phyloP scores from a whole-genome alignment of 2,329 filamentous ascomycete species.

The Penicillium decumbens region DNA sequence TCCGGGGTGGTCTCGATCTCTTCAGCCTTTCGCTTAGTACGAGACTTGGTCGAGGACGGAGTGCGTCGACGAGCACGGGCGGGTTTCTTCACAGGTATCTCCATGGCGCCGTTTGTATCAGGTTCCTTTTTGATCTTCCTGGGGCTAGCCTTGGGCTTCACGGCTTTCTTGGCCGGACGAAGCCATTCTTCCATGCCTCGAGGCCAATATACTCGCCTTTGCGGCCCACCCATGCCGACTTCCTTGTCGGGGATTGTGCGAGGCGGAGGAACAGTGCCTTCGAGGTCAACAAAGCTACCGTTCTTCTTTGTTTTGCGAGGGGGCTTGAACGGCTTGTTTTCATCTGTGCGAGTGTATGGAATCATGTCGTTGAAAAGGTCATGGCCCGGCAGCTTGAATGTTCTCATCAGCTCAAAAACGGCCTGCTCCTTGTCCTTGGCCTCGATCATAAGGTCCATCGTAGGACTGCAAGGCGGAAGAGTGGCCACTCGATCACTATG shows the following conservation, averaged over 20 bases:
- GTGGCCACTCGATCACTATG: conserved; percentile 75
- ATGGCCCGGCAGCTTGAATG: conserved; percentile 75
- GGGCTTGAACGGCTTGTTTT: conserved; percentile 58
- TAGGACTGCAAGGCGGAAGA: conserved; percentile 72
- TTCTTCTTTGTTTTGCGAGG: conserved; percentile 47
- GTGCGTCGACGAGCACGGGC: conserved; percentile 13
- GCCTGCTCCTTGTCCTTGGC: conserved; percentile 98
- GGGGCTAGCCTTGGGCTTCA: conserved; percentile 20
- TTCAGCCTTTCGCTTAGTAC: conserved; percentile 32
- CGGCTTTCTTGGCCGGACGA: conserved; percentile 66
- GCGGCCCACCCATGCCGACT: conserved; percentile 77
- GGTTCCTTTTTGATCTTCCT: conserved; percentile 23
- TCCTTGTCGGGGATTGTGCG: conserved; percentile 60
- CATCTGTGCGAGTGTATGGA: conserved; percentile 70
- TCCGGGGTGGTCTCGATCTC: conserved; percentile 24
- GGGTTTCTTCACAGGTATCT: conserved; percentile 16
- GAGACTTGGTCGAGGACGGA: conserved; percentile 16
- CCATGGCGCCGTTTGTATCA: conserved; percentile 2
- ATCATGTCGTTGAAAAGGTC: conserved; percentile 71
- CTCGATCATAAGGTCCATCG: conserved; percentile 98
- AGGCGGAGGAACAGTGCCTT: conserved; percentile 42
- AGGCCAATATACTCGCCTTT: conserved; percentile 85
- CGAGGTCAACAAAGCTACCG: conserved; percentile 35
- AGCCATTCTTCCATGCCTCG: conserved; percentile 87
- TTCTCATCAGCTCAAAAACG: conserved; percentile 89